Conservation (phyloP, 164 flowering plant species). For the Taxillus chinensis region DNA sequence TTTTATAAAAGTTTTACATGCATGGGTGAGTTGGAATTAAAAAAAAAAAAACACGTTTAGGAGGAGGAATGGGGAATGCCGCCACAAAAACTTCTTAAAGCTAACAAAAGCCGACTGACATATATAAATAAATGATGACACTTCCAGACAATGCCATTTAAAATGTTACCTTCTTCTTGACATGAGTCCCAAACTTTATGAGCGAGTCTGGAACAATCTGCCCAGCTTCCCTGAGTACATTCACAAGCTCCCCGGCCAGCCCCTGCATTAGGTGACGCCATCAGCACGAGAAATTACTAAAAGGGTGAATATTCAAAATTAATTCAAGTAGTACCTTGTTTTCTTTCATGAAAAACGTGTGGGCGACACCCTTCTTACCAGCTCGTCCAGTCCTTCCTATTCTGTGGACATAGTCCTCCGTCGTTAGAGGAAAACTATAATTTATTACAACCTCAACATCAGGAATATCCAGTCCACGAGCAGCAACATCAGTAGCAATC, state of each 20-base stretch:
- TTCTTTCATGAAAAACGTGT: conserved; percentile 84
- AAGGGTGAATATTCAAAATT: background rate
- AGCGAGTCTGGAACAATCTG: conserved; percentile 71
- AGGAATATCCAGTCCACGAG: conserved; percentile 97
- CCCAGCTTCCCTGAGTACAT: conserved; percentile 90
- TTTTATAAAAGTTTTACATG: background rate
- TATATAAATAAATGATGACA: no score
- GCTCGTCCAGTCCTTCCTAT: conserved; percentile 99
- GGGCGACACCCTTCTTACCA: conserved; percentile 96
- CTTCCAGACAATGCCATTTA: background rate
- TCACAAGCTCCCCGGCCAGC: conserved; percentile 92
- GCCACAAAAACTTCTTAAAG: no score
- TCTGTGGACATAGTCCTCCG: conserved; percentile 96
- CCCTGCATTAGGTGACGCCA: conserved; percentile 33
- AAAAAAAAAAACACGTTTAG: background rate
- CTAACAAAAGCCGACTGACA: no score
- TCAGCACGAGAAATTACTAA: background rate
- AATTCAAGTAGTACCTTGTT: conserved; percentile 54
- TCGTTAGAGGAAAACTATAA: conserved; percentile 89
- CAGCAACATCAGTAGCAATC: conserved; percentile 99
- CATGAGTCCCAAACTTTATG: conserved; percentile 84
- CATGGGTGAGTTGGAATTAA: no score
- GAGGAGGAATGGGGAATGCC: no score
- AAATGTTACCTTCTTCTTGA: conserved; percentile 81
- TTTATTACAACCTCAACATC: conserved; percentile 98